Base-by-base conservation (phyloP, 2,329 filamentous ascomycete species). In the Alternaria brassicae region DNA sequence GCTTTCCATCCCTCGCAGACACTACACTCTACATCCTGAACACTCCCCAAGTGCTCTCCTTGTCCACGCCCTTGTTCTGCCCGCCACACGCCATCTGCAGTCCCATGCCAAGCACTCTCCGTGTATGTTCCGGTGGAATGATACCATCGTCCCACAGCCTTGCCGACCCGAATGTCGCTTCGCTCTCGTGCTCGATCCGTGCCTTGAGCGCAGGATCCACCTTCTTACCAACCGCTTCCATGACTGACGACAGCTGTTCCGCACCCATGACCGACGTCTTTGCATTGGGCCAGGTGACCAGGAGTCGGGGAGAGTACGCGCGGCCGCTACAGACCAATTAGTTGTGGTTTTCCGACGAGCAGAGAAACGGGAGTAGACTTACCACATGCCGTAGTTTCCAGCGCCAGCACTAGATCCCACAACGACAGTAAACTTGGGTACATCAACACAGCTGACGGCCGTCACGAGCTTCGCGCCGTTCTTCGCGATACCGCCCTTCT, bases 211-310 rank as follows among this genome's bases (percentile, higher is more conserved):
- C 89, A 0, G 91, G 90, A 75, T 97, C 93, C 1, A 88, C 89
- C 60, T 87, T 87, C 79, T 91, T 91, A 8, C 94, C 93, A 0
- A 99, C 94, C 2, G 93, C 91, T 80, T 93, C 91, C 95, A 99
- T 98, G 62, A 99, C 95, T 4, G 90, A 87, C 7, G 90, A 89
- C 34, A 99, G 83, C 81, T 98, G 94, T 80, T 97, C 94, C 39
- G 91, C 86, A 19, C 95, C 95, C 95, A 99, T 99, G 69, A 99
- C 93, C 30, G 91, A 92, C 51, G 97, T 92, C 74, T 91, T 91
- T n/a, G 95, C 93, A 70, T 96, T 97, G 39, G 95, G 95, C 95
- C 95, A 99, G 84, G 94, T 96, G 88, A 92, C 97, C 61, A 98
- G 80, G 78, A 98, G 92, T 12, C 93, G 84, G 0, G 94, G 94